These are phyloP conservation scores for Nosema bombycis DNA, from an alignment of 371 early-diverging fungal species.

Conservation along the genomic window DNA sequence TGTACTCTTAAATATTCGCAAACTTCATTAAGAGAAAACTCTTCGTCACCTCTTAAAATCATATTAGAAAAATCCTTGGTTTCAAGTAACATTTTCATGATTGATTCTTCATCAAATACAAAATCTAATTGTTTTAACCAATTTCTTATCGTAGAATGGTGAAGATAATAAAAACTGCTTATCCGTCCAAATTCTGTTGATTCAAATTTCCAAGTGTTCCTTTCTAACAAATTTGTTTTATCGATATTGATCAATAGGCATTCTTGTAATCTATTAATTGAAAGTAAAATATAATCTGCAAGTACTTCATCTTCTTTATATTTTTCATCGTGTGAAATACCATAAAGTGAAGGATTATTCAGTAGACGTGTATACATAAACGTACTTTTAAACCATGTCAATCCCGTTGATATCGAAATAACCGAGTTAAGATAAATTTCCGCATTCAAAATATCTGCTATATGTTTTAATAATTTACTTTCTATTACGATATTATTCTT, in stretches of 20 bases:
- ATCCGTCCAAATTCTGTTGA: slow-evolving; percentile 52
- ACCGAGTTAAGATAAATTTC: slow-evolving; percentile 88
- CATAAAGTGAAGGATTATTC: slow-evolving; percentile 55
- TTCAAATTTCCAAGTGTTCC: slow-evolving; percentile 28
- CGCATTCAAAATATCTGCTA: slow-evolving; percentile 84
- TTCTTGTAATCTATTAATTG: slow-evolving; percentile 48
- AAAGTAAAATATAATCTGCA: slow-evolving; percentile 49
- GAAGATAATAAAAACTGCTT: slow-evolving; percentile 50
- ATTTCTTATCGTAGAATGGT: slow-evolving; percentile 42
- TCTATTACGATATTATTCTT: slow-evolving; percentile 92
- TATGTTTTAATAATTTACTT: slow-evolving; percentile 76
- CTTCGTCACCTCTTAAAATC: slow-evolving; percentile 45
- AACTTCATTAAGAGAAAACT: slow-evolving; percentile 25
- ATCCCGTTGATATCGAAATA: slow-evolving; percentile 79
- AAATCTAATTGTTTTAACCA: slow-evolving; percentile 40
- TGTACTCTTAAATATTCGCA: slow-evolving; percentile 17
- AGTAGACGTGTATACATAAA: slow-evolving; percentile 86
- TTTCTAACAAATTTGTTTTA: slow-evolving; percentile 9
- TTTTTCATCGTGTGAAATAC: slow-evolving; percentile 70
- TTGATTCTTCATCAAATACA: slow-evolving; percentile 3
- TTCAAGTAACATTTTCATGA: slow-evolving; percentile 30
- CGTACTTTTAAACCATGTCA: slow-evolving; percentile 87
- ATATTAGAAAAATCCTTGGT: slow-evolving; percentile 50
- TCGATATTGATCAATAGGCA: slow-evolving; percentile 42
- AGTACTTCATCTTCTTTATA: slow-evolving; percentile 46